Base-by-base conservation (phyloP, 2,329 filamentous ascomycete genomes). In the Acrocalymma vagum region DNA sequence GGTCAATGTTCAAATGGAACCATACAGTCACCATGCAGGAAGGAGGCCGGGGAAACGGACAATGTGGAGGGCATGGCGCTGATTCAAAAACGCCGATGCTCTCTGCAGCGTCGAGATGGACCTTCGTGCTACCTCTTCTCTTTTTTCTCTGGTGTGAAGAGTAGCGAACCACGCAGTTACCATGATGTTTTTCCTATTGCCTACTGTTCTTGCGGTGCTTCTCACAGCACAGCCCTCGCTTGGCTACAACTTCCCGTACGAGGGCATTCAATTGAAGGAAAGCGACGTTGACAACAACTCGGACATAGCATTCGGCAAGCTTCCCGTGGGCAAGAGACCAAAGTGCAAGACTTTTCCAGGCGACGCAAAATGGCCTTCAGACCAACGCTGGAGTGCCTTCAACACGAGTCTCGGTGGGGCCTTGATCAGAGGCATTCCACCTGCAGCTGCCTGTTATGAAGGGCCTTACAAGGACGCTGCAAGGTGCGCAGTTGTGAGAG, bases 361-460 rank as follows among this genome's bases (percentile, higher is more conserved):
- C 26, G 57, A 62, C 22, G 43, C 38, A 8, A 23, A 53, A 9
- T 65, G 61, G 61, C 61, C 60, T 4, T 58, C 48, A n/a, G 8
- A 10, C 8, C 36, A 41, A 23, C 44, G 47, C 29, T 65, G 61
- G 58, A 35, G 28, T 37, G 42, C 45, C 2, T 53, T 63, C 43
- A 61, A 63, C 22, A 18, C 34, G 10, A 61, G 41, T 24, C 40
- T 65, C 6, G 50, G 38, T 2, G 60, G 60, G 14, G 48, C 48
- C 7, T 39, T 65, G 20, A 33, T 63, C n/a, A 54, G 39, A 26
- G 53, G 48, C 13, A 35, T 61, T 9, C 61, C 60, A 13, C 57
- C 59, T 16, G 57, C 55, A n/a, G 57, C 58, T 29, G 42, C 57
- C 29, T 65, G 58, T 36, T 65, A 65, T 24, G 32, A 45, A 7